Evolutionary conservation across 2,329 filamentous ascomycete species (phyloP).

Genomic region (Decorospora gaudefroyi): DNA sequence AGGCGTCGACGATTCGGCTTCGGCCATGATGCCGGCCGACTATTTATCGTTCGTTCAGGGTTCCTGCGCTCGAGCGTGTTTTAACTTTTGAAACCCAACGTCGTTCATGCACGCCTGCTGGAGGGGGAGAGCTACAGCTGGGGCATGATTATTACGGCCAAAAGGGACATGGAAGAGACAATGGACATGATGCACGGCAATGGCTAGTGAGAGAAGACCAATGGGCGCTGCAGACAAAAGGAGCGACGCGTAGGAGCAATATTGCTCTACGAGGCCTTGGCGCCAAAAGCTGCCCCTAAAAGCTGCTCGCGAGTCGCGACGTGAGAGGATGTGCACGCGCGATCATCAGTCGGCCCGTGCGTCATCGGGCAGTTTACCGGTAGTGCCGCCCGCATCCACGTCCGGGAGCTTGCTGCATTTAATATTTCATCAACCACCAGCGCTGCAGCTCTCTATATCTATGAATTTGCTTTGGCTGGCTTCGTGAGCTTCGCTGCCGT

Average conservation of each 20-base stretch:
- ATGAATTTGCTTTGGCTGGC: not conserved
- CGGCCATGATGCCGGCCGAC: conserved; percentile 31
- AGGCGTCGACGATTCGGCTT: conserved; percentile 48
- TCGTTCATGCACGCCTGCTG: conserved; percentile 23
- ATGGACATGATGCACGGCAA: conserved; percentile 15
- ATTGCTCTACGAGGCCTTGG: conserved; percentile 25
- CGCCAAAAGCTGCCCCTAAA: conserved; percentile 32
- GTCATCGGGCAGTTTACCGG: too few species aligned
- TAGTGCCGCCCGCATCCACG: too few species aligned
- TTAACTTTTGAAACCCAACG: conserved; percentile 19
- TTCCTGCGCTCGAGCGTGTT: conserved; percentile 26
- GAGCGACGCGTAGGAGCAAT: conserved; percentile 34
- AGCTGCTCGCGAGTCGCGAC: conserved; percentile 17
- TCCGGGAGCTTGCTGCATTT: too few species aligned
- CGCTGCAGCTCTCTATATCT: not conserved
- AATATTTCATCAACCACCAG: too few species aligned
- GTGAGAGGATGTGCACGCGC: conserved; percentile 28
- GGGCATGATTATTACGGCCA: conserved; percentile 33
- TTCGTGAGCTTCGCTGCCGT: conserved; percentile 27
- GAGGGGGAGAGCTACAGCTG: conserved; percentile 22
- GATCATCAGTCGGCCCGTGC: too few species aligned
- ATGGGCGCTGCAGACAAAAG: conserved; percentile 28
- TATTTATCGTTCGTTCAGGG: conserved; percentile 20
- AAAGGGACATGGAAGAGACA: conserved; percentile 12
- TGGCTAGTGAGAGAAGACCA: conserved; percentile 20